Percentiles rank a stretch among this genome's conserved stretches.
These are phyloP conservation scores for Tripterygium wilfordii DNA, from an alignment of 177 flowering plant genomes.

Conservation along the genomic window DNA sequence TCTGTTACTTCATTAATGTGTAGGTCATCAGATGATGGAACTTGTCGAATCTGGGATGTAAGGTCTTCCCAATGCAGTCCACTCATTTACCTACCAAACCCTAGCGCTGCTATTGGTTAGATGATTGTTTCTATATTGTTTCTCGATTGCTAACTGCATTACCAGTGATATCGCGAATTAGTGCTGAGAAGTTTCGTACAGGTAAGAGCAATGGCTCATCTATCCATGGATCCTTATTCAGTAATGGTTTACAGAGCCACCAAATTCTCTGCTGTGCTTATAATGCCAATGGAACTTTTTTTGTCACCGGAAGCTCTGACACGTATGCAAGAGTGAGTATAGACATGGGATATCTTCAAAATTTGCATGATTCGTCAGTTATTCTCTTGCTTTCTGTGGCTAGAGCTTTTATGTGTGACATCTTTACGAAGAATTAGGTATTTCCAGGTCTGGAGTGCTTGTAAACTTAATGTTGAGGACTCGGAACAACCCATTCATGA, in stretches of 20 bases:
- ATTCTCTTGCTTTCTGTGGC: background rate
- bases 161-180: too few relatives aligned
- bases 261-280: constrained; percentile 89
- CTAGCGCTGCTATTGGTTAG: constrained; percentile 59
- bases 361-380: background rate
- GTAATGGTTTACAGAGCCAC: constrained; percentile 40
- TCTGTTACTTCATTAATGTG: constrained; percentile 9
- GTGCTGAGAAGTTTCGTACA: too few relatives aligned
- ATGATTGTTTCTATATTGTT: too few relatives aligned
- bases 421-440: constrained; percentile 1
- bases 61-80: constrained; percentile 50
- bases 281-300: constrained; percentile 95
- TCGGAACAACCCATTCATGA: constrained; percentile 80
- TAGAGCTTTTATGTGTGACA: background rate
- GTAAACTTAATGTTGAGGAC: constrained; percentile 54
- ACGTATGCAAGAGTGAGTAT: constrained; percentile 98
- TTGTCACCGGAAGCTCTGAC: constrained; percentile 99
- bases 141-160: too few relatives aligned
- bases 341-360: too few relatives aligned
- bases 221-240: too few relatives aligned
- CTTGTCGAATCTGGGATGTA: constrained; percentile 93
- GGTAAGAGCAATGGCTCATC: constrained; percentile 42
- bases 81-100: constrained; percentile 68
- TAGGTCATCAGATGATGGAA: constrained; percentile 88
- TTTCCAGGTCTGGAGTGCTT: constrained; percentile 89